Evolutionary conservation across 306 rosid species (phyloP).

Genomic region (Geum urbanum): DNA sequence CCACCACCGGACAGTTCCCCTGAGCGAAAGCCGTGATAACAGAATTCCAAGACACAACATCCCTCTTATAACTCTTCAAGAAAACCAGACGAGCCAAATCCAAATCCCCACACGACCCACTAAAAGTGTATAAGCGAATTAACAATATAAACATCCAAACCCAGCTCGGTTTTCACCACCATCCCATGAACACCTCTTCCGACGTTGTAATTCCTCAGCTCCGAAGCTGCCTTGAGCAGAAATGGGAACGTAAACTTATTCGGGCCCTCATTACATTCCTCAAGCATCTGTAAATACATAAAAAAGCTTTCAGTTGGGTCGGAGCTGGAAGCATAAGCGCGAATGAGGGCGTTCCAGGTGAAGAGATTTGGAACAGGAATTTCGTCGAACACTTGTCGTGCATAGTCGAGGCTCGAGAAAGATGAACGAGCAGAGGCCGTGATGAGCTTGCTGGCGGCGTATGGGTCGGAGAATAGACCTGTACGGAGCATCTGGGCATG

Average conservation of each 20-base stretch:
- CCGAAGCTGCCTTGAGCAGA: conserved; percentile 60
- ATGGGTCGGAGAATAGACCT: conserved; percentile 42
- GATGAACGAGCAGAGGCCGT: conserved; percentile 34
- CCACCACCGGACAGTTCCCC: conserved; percentile 42
- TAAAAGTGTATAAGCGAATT: conserved; percentile 54
- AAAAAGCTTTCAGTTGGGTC: conserved; percentile 38
- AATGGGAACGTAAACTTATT: conserved; percentile 56
- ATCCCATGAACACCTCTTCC: conserved; percentile 58
- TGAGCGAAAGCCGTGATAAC: conserved; percentile 43
- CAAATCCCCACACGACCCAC: conserved; percentile 47
- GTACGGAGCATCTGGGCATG: conserved; percentile 60
- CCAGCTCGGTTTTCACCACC: conserved; percentile 43
- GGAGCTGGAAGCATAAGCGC: conserved; percentile 55
- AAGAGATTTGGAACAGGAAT: conserved; percentile 55
- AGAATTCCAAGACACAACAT: conserved; percentile 67
- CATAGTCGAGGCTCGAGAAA: conserved; percentile 46
- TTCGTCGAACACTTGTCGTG: conserved; percentile 52
- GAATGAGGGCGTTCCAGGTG: conserved; percentile 64
- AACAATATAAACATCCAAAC: conserved; percentile 44
- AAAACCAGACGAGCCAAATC: conserved; percentile 44
- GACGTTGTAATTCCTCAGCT: conserved; percentile 33
- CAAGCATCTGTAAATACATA: conserved; percentile 40
- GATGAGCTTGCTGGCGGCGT: conserved; percentile 44
- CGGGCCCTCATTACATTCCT: conserved; percentile 37
- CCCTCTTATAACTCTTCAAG: conserved; percentile 34